Conservation (phyloP, 2,329 filamentous ascomycete genomes). For the Ascomycota sp. region DNA sequence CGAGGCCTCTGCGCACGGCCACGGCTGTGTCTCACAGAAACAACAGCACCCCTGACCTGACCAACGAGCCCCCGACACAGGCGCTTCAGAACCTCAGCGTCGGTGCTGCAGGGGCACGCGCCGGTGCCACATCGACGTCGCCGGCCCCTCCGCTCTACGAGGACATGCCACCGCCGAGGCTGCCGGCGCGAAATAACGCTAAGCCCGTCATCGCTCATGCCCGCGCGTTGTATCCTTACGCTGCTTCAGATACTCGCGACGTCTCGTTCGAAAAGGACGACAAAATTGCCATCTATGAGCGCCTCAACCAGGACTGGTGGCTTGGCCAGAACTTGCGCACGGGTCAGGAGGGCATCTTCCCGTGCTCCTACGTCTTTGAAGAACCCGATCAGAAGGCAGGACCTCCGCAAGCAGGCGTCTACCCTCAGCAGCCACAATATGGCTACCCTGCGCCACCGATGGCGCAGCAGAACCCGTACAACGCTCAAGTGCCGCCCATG, state of each 20-base stretch:
- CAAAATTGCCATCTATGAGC: slow-evolving; percentile 59
- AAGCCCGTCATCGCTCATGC: slow-evolving; percentile 51
- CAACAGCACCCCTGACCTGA: slow-evolving; percentile 10
- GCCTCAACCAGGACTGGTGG: slow-evolving; percentile 98
- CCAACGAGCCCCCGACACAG: slow-evolving; percentile 12
- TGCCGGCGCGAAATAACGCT: slow-evolving; percentile 18
- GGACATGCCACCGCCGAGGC: slow-evolving; percentile 22
- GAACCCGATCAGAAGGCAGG: slow-evolving; percentile 33
- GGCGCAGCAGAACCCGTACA: slow-evolving; percentile 39
- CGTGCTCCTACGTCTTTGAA: slow-evolving; percentile 67
- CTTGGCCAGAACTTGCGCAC: slow-evolving; percentile 72
- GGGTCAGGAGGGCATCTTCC: slow-evolving; percentile 79
- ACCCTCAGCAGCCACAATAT: slow-evolving; percentile 14
- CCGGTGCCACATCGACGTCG: slow-evolving; percentile 6
- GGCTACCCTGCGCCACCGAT: slow-evolving; percentile 19
- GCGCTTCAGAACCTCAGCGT: slow-evolving; percentile 22
- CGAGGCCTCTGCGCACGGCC: slow-evolving; percentile 22
- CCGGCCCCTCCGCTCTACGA: slow-evolving; percentile 31
- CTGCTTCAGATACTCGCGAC: slow-evolving; percentile 60
- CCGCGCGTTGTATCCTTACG: slow-evolving; percentile 68
- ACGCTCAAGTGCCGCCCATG: slow-evolving; percentile 51
- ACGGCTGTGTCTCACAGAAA: slow-evolving; percentile 13
- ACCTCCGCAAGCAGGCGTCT: slow-evolving; percentile 1
- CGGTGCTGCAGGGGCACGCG: background rate
- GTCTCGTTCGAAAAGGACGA: slow-evolving; percentile 66